A percentile compares a stretch with the other conserved stretches of the same genome.
Conservation (phyloP, 1,139 yeast species). For the Saccharomyces pastorianus region DNA sequence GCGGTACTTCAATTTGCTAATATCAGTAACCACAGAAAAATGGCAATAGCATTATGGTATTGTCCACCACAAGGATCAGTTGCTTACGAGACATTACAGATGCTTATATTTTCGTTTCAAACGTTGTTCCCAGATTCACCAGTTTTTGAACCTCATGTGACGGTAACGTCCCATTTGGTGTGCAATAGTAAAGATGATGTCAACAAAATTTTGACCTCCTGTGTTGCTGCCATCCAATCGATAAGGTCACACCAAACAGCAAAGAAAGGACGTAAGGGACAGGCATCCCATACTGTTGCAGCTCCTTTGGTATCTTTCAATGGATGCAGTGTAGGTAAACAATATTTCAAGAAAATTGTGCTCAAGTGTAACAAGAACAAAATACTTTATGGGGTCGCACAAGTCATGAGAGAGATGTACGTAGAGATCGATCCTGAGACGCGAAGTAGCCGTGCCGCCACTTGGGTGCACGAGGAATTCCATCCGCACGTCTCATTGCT, state of each 20-base stretch:
- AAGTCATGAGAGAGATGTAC: slow-evolving; percentile 62
- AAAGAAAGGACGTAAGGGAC: not conserved
- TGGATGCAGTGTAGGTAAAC: slow-evolving; percentile 33
- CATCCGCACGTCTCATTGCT: slow-evolving; percentile 71
- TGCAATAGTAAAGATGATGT: slow-evolving; percentile 49
- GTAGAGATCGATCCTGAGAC: slow-evolving; percentile 35
- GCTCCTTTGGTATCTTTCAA: slow-evolving; percentile 33
- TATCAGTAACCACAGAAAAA: slow-evolving; percentile 5
- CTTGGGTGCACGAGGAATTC: slow-evolving; percentile 52
- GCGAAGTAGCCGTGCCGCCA: slow-evolving; percentile 13
- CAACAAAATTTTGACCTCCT: slow-evolving; percentile 52
- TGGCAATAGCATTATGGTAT: slow-evolving; percentile 59
- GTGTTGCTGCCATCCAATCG: slow-evolving; percentile 55
- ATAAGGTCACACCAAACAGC: slow-evolving; percentile 11
- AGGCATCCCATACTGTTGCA: not conserved
- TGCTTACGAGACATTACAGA: slow-evolving; percentile 48
- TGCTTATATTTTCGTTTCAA: slow-evolving; percentile 55
- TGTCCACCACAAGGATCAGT: slow-evolving; percentile 55
- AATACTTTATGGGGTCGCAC: slow-evolving; percentile 56
- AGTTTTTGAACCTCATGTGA: slow-evolving; percentile 66
- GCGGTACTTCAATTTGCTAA: not conserved
- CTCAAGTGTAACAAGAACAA: slow-evolving; percentile 50
- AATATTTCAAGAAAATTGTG: slow-evolving; percentile 56
- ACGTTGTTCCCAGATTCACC: slow-evolving; percentile 68
- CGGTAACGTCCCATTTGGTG: slow-evolving; percentile 55